Conservation (phyloP, 306 rosid genomes). For the Cicer judaicum region DNA sequence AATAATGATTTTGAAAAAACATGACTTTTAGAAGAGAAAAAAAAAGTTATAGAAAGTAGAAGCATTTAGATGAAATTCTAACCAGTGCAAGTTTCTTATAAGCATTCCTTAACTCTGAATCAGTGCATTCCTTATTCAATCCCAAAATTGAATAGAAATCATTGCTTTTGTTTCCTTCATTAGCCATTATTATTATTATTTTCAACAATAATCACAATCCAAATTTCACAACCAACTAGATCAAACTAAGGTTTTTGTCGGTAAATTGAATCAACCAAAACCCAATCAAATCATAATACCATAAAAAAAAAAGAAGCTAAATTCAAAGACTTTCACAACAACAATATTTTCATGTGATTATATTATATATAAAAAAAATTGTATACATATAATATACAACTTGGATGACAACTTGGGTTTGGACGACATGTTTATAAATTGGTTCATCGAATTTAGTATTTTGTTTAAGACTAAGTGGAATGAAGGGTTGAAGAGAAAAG, state of each 20-base stretch:
- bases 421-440: conserved; percentile 43
- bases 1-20: background rate
- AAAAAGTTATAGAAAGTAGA: background rate
- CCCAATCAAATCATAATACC: conserved; percentile 19
- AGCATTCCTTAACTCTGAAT: conserved; percentile 70
- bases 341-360: background rate
- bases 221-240: conserved; percentile 18
- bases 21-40: background rate
- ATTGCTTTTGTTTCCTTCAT: conserved; percentile 56
- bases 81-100: conserved; percentile 95
- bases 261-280: conserved; percentile 52
- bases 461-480: conserved; percentile 40
- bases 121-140: conserved; percentile 81
- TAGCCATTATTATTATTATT: conserved; percentile 60
- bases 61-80: conserved; percentile 45
- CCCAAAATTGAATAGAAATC: conserved; percentile 79
- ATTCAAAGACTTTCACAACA: conserved; percentile 1
- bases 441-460: conserved; percentile 50
- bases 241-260: conserved; percentile 54
- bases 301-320: background rate
- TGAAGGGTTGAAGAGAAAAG: conserved; percentile 22
- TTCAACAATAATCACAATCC: conserved; percentile 9
- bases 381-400: conserved; percentile 17
- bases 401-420: conserved; percentile 41
- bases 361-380: background rate